These are phyloP conservation scores for Suillus fuscotomentosus DNA, from an alignment of 768 basidiomycete species.

Conservation along the genomic window DNA sequence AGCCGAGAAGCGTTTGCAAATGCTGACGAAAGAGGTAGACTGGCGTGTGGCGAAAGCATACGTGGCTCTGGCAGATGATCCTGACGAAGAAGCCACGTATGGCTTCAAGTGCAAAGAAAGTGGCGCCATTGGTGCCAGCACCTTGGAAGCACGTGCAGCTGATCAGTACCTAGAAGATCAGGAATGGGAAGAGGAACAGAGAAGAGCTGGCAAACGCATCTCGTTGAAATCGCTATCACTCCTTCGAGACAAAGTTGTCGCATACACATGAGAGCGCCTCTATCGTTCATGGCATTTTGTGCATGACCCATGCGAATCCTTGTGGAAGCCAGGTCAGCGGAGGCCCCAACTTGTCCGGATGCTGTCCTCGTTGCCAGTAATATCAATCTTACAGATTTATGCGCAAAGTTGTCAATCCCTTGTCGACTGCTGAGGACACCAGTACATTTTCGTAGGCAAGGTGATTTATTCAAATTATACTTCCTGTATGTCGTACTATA, in stretches of 20 bases:
- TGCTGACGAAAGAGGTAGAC: slow-evolving; percentile 68
- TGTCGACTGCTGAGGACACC: neutral
- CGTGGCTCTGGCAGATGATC: slow-evolving; percentile 58
- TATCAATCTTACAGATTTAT: neutral
- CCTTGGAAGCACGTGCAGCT: slow-evolving; percentile 51
- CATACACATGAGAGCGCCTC: neutral
- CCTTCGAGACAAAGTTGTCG: neutral
- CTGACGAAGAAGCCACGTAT: slow-evolving; percentile 20
- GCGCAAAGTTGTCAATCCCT: neutral
- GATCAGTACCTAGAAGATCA: slow-evolving; percentile 63
- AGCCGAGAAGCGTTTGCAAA: slow-evolving; percentile 61
- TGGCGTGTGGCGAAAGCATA: slow-evolving; percentile 67
- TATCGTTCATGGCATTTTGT: neutral
- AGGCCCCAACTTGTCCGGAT: neutral
- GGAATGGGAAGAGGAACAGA: slow-evolving; percentile 58
- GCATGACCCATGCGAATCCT: neutral
- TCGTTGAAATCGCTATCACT: neutral
- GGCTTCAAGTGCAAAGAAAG: slow-evolving; percentile 25
- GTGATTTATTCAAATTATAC: neutral
- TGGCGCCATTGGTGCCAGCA: slow-evolving; percentile 13
- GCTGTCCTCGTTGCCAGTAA: neutral
- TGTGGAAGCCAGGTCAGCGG: neutral
- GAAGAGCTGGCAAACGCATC: slow-evolving; percentile 26
- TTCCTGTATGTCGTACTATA: neutral
- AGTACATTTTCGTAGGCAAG: neutral